Conservation (phyloP, 2,329 filamentous ascomycete genomes). For the Capronia americana region DNA sequence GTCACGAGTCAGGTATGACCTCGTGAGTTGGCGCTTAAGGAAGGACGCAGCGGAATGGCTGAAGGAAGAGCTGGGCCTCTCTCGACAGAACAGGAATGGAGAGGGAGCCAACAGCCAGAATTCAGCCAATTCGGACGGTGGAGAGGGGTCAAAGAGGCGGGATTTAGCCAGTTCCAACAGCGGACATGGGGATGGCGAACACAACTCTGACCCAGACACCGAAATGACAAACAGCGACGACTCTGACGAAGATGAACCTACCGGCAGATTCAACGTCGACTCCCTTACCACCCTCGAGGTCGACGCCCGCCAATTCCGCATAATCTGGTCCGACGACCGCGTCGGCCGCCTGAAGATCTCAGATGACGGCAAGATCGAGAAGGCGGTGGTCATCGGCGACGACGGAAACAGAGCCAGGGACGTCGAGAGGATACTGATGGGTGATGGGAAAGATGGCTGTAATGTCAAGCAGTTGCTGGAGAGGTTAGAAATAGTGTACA, state of each 20-base stretch:
- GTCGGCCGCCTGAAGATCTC: slow-evolving; percentile 53
- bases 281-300: slow-evolving; percentile 46
- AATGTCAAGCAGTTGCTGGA: background rate
- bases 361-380: slow-evolving; percentile 49
- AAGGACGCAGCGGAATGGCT: slow-evolving; percentile 45
- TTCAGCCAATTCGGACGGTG: background rate
- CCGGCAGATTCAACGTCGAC: slow-evolving; percentile 44
- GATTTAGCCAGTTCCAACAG: background rate
- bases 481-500: background rate
- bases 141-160: background rate
- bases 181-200: background rate
- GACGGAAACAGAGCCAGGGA: slow-evolving; percentile 20
- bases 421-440: slow-evolving; percentile 27
- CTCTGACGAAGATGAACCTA: slow-evolving; percentile 21
- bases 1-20: slow-evolving; percentile 48
- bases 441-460: slow-evolving; percentile 1
- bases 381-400: slow-evolving; percentile 51
- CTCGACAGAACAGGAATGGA: background rate
- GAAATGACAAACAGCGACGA: slow-evolving; percentile 11
- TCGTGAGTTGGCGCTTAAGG: slow-evolving; percentile 52
- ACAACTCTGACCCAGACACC: background rate
- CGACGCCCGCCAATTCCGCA: slow-evolving; percentile 51
- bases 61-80: slow-evolving; percentile 32
- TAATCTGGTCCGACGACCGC: slow-evolving; percentile 54
- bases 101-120: background rate